These are phyloP conservation scores for Hypomontagnella monticulosa DNA, from an alignment of 495 filamentous ascomycete species.

Conservation along the genomic window DNA sequence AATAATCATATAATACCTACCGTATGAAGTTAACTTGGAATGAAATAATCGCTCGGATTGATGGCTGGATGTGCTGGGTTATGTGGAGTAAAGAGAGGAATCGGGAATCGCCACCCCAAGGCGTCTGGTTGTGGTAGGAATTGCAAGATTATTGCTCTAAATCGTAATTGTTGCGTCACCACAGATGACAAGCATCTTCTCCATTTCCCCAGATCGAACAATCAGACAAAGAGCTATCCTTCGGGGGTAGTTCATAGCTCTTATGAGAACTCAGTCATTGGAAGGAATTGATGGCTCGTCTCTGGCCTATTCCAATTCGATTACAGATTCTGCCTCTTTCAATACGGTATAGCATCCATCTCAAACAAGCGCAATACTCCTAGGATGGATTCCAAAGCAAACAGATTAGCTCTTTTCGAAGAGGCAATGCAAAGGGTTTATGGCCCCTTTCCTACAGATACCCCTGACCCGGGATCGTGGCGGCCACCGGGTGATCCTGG, in stretches of 20 bases:
- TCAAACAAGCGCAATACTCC: background rate
- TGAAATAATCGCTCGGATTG: too few relatives aligned
- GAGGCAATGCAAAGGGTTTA: constrained; percentile 55
- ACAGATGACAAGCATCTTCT: background rate
- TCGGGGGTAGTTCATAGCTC: background rate
- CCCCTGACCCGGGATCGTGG: constrained; percentile 43
- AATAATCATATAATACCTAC: too few relatives aligned
- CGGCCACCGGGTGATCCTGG: constrained; percentile 48
- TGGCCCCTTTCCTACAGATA: constrained; percentile 49
- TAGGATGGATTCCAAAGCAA: constrained; percentile 10
- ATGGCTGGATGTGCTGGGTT: too few relatives aligned
- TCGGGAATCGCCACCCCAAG: background rate
- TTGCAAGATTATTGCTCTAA: background rate
- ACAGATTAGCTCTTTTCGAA: constrained; percentile 43
- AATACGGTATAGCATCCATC: background rate
- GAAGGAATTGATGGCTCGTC: too few relatives aligned
- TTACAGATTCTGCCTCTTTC: background rate
- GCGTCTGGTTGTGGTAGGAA: background rate
- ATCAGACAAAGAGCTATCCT: background rate
- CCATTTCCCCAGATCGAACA: background rate
- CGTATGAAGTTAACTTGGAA: too few relatives aligned
- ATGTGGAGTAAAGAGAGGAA: background rate
- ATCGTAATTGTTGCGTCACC: constrained; percentile 32
- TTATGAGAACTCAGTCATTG: too few relatives aligned
- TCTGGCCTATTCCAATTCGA: too few relatives aligned